Base-by-base conservation (phyloP, 331 rosid genomes). In the Malus hybrid region DNA sequence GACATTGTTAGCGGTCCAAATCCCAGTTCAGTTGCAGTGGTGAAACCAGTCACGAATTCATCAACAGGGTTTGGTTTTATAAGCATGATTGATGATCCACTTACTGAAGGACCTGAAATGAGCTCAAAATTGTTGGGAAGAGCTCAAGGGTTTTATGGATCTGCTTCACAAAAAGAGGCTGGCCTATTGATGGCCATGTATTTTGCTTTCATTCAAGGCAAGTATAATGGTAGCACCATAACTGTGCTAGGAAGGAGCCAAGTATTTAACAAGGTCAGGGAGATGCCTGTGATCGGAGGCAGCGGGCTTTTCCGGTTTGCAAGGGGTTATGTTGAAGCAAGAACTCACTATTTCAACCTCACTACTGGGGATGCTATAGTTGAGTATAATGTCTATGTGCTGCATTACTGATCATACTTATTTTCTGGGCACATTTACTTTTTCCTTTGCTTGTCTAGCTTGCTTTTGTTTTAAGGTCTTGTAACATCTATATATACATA, bases 251-350 rank as follows among this genome's bases (percentile, higher is more conserved):
- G 87, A 2, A 62, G 87, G 46, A 39, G 3, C 46, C 46, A 79
- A 81, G 33, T 4, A 39, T 36, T 78, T 46, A 10, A 71, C 8
- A 67, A 70, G 18, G 79, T 78, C 15, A 79, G 87, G 24, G 85
- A 84, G 57, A 70, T 84, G 87, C 87, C 79, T 6, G 81, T 84
- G 73, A 78, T 84, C 28, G 85, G 83, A 19, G 87, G 87, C 6
- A 84, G 46, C 46, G 46, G 46, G 46, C 13, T 39, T 52, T 84
- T 81, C 79, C 9, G 85, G 46, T 78, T 81, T 63, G 87, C 83
- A 0, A 67, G 81, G 4, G 87, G 87, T 9, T 84, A 78, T 66
- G 87, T 67, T 5, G 74, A 78, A 16, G 85, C 79, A 6, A 66
- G 10, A 18, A 84, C 79, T 24, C 42, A 28, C 10, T 50, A 29